phyloP scores from a whole-genome alignment of 208 protist species.

The Trypanosomatidae sp. region DNA sequence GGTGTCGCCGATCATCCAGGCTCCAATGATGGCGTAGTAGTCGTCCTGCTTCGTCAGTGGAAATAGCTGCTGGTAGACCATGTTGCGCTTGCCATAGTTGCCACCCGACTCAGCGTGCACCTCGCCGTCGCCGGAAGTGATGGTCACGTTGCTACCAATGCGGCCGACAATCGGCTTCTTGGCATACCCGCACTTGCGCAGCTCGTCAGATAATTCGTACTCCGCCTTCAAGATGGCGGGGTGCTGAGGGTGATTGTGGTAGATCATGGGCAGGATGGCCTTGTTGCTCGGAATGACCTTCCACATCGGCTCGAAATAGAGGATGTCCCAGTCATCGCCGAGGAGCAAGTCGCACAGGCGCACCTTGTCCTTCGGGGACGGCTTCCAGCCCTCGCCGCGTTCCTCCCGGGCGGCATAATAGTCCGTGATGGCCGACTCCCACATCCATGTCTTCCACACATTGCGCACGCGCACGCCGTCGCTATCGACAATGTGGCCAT shows the following conservation, averaged over 20 bases:
- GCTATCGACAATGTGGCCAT: constrained; percentile 68
- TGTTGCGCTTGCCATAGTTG: constrained; percentile 78
- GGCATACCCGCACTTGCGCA: constrained; percentile 59
- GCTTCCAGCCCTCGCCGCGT: constrained; percentile 66
- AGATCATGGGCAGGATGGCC: constrained; percentile 88
- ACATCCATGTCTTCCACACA: constrained; percentile 94
- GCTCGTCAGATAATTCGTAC: constrained; percentile 71
- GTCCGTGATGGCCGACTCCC: constrained; percentile 86
- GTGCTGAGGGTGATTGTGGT: constrained; percentile 80
- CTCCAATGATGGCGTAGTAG: constrained; percentile 89
- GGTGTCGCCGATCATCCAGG: constrained; percentile 85
- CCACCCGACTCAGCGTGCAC: constrained; percentile 66
- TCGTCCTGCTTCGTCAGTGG: constrained; percentile 60
- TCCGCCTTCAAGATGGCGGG: constrained; percentile 65
- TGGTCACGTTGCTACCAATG: constrained; percentile 83
- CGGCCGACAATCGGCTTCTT: constrained; percentile 91
- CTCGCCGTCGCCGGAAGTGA: constrained; percentile 51
- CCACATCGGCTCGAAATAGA: constrained; percentile 92
- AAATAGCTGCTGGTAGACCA: constrained; percentile 90
- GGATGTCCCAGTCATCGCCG: constrained; percentile 59
- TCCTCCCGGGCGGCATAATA: constrained; percentile 57
- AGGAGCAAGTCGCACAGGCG: constrained; percentile 87
- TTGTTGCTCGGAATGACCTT: constrained; percentile 93
- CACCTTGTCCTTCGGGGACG: constrained; percentile 68
- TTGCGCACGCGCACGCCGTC: constrained; percentile 75